Evolutionary conservation across 257 asterid species (phyloP).

Genomic region (Solanum tarijense): DNA sequence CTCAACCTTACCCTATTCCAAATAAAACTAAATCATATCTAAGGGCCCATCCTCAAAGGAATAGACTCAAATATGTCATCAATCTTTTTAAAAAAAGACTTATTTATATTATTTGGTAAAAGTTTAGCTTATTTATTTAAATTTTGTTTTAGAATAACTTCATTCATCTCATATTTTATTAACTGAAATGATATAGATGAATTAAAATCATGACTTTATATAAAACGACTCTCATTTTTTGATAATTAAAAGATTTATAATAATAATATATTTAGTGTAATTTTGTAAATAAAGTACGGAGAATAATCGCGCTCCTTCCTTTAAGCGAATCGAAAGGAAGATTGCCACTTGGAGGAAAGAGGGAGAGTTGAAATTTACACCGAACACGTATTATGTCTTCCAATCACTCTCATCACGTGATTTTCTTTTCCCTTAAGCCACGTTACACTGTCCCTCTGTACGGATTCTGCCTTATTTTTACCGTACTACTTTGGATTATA

Average conservation of each 20-base stretch:
- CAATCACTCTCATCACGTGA: constrained; percentile 22
- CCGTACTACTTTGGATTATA: neutral
- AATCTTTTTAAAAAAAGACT: too few species aligned
- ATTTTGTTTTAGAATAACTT: too few species aligned
- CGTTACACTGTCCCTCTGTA: neutral
- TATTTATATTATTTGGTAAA: too few species aligned
- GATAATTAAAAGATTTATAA: too few species aligned
- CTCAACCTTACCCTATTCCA: neutral
- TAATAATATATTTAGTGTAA: too few species aligned
- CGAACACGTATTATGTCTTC: constrained; percentile 23
- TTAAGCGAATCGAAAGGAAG: neutral
- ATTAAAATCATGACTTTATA: too few species aligned
- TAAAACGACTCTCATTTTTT: too few species aligned
- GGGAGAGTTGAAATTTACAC: constrained; percentile 5
- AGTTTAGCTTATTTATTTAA: too few species aligned
- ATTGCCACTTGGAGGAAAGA: neutral
- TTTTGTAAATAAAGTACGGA: neutral
- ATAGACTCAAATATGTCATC: too few species aligned
- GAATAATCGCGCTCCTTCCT: constrained; percentile 22
- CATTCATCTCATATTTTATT: too few species aligned
- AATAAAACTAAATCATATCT: constrained; percentile 32
- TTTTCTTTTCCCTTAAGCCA: neutral
- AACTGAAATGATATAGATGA: too few species aligned
- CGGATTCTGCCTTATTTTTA: neutral
- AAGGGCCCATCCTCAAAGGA: neutral